These are phyloP conservation scores for Picochlorum sp. DNA, from an alignment of 139 green algal genomes.

Conservation along the genomic window DNA sequence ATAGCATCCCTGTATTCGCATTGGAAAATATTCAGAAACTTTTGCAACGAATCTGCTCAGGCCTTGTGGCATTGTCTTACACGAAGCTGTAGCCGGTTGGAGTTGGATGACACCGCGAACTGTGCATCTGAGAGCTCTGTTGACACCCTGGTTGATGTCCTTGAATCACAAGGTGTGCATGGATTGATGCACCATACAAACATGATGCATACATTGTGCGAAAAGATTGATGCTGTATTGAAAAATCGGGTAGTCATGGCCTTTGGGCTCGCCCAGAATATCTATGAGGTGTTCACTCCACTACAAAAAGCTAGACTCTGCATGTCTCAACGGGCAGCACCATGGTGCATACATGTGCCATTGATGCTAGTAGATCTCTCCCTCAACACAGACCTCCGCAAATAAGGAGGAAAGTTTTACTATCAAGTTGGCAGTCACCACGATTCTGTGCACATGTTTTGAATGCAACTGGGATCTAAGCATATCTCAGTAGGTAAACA, in stretches of 20 bases:
- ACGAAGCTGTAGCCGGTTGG: neutral
- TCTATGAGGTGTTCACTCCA: neutral
- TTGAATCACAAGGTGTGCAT: neutral
- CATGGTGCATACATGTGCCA: too few relatives aligned
- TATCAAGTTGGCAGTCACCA: neutral
- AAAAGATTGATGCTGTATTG: neutral
- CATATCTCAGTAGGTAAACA: too few relatives aligned
- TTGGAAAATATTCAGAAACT: neutral
- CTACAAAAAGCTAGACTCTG: neutral
- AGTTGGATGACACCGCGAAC: neutral
- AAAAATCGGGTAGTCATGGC: neutral
- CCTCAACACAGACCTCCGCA: too few relatives aligned
- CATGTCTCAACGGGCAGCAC: neutral
- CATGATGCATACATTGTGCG: neutral
- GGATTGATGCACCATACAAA: neutral
- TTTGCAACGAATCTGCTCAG: neutral
- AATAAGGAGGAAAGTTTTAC: too few relatives aligned
- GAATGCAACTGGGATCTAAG: too few relatives aligned
- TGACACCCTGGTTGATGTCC: neutral
- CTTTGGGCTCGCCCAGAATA: neutral
- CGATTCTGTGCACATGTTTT: neutral
- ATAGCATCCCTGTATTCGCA: neutral
- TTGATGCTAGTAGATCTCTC: too few relatives aligned
- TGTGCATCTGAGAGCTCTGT: too few relatives aligned
- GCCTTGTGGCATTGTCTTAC: neutral